Conservation (phyloP, 139 green algal genomes). For the Axilococcus clingmanii region DNA sequence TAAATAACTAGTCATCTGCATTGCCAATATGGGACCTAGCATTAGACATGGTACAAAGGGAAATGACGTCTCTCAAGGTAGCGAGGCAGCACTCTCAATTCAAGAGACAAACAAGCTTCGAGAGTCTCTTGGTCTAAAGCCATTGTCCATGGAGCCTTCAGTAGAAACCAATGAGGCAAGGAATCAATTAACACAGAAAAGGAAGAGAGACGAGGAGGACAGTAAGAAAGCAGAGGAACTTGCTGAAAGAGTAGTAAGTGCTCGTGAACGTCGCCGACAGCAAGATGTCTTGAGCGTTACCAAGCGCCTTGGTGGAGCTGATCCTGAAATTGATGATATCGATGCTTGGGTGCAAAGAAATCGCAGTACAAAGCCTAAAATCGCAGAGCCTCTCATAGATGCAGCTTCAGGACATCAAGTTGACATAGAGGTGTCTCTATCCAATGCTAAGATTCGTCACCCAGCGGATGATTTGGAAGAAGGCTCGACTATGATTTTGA, state of each 20-base stretch:
- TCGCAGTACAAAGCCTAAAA: conserved; percentile 19
- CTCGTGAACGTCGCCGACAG: conserved; percentile 16
- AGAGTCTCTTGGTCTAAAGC: conserved; percentile 58
- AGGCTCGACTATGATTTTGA: conserved; percentile 74
- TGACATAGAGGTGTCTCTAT: conserved; percentile 38
- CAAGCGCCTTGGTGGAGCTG: conserved; percentile 48
- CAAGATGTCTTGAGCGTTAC: conserved; percentile 28
- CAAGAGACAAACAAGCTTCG: conserved; percentile 78
- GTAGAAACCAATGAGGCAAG: conserved; percentile 1
- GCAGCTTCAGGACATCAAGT: conserved; percentile 8
- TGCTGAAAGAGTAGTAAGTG: conserved; percentile 19
- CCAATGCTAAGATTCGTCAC: conserved; percentile 49
- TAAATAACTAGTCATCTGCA: too few species aligned
- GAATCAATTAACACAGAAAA: conserved; percentile 22
- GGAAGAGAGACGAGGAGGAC: conserved; percentile 12
- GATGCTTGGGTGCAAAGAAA: conserved; percentile 56
- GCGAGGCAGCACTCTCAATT: conserved; percentile 53
- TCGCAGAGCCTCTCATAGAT: conserved; percentile 17
- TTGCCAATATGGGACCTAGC: too few species aligned
- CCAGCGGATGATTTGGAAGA: conserved; percentile 46
- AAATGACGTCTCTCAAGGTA: conserved; percentile 6
- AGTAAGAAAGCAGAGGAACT: conserved; percentile 24
- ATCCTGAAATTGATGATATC: conserved; percentile 54
- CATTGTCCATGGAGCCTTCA: conserved; percentile 27
- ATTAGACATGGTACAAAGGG: background rate